Conservation (phyloP, 1,284 basidiomycete species). For the Laetiporus sulphureus region DNA sequence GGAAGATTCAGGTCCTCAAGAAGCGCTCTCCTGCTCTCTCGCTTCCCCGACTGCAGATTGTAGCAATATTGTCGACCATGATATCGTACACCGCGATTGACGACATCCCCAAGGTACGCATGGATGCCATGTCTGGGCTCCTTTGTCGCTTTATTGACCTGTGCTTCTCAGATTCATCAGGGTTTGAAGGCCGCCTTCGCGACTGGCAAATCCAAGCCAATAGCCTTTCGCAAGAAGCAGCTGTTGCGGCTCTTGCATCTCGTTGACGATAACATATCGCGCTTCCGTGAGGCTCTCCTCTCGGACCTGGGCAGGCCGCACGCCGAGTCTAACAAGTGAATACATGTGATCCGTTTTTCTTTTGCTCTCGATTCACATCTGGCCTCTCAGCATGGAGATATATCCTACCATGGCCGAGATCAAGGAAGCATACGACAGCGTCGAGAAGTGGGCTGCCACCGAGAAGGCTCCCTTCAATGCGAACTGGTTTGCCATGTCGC, state of each 20-base stretch:
- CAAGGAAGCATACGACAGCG: constrained; percentile 53
- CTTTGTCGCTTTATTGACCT: too few relatives aligned
- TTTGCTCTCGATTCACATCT: too few relatives aligned
- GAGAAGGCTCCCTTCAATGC: constrained; percentile 53
- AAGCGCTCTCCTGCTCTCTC: too few relatives aligned
- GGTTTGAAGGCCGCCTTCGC: constrained; percentile 45
- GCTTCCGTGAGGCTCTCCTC: constrained; percentile 45
- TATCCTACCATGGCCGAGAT: constrained; percentile 50
- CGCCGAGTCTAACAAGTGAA: constrained; percentile 47
- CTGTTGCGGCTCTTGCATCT: constrained; percentile 60
- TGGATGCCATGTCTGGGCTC: too few relatives aligned
- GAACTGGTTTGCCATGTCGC: constrained; percentile 50
- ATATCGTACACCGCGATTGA: neutral
- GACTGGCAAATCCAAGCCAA: constrained; percentile 49
- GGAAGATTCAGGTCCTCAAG: too few relatives aligned
- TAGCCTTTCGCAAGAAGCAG: constrained; percentile 60
- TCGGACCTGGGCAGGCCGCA: constrained; percentile 51
- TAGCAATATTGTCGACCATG: neutral
- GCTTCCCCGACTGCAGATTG: too few relatives aligned
- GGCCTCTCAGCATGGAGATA: constrained; percentile 39
- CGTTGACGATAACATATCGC: constrained; percentile 53
- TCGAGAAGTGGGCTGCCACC: constrained; percentile 73
- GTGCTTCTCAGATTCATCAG: constrained; percentile 42
- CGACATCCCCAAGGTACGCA: neutral
- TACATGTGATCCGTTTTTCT: too few relatives aligned